Percentiles rank a stretch among this genome's conserved stretches.
Conservation (phyloP, 805 yeast species). For the Myxozyma neotropica region DNA sequence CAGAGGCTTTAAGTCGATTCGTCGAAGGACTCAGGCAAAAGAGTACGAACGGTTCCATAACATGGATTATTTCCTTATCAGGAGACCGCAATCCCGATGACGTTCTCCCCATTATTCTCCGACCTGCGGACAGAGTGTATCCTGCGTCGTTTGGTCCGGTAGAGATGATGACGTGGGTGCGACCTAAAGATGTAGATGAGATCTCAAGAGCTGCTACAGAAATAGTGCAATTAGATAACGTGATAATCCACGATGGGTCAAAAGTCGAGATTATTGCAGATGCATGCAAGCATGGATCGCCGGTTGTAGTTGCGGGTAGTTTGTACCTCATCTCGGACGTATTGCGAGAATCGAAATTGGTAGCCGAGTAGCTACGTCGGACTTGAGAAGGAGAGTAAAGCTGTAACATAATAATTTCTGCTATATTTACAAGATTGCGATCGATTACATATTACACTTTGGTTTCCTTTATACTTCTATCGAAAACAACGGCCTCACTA, state of each 20-base stretch:
- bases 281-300: conserved; percentile 39
- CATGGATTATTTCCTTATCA: conserved; percentile 75
- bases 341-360: neutral
- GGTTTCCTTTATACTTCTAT: too few species aligned
- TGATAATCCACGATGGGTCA: neutral
- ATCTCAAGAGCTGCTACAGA: conserved; percentile 38
- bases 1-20: conserved; percentile 65
- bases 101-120: conserved; percentile 55
- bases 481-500: too few species aligned
- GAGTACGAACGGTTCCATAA: conserved; percentile 43
- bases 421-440: neutral
- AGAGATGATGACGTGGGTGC: conserved; percentile 94
- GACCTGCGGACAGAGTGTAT: conserved; percentile 57
- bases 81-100: conserved; percentile 63
- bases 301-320: conserved; percentile 67
- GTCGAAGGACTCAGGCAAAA: conserved; percentile 43
- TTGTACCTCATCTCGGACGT: conserved; percentile 56
- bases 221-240: conserved; percentile 35
- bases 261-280: conserved; percentile 25
- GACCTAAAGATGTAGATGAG: conserved; percentile 47
- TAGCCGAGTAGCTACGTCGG: neutral
- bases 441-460: neutral
- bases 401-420: neutral
- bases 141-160: conserved; percentile 68
- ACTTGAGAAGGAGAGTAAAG: neutral